These are phyloP conservation scores for Globisporangium solare DNA, from an alignment of 352 stramenopile genomes.

Conservation along the genomic window DNA sequence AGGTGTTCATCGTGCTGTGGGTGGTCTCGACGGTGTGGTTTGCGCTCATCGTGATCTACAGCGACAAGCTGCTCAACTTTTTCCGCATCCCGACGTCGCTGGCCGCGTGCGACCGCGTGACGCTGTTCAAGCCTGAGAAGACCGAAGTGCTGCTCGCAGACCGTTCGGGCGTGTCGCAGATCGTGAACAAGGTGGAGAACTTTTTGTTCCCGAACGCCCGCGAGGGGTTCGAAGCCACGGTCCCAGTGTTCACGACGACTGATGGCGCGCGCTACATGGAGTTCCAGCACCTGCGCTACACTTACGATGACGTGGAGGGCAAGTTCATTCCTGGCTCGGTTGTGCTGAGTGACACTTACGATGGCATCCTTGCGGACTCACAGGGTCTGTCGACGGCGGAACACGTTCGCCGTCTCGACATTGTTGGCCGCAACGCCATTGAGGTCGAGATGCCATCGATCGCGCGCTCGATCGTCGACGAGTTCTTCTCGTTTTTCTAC, in stretches of 20 bases:
- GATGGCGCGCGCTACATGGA: conserved; percentile 42
- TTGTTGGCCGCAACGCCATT: conserved; percentile 59
- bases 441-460: conserved; percentile 59
- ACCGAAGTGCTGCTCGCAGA: conserved; percentile 56
- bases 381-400: conserved; percentile 41
- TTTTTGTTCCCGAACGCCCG: conserved; percentile 34
- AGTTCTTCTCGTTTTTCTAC: conserved; percentile 74
- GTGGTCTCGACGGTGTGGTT: conserved; percentile 51
- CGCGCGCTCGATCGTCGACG: conserved; percentile 43
- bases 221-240: conserved; percentile 48
- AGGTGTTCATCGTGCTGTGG: conserved; percentile 62
- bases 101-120: conserved; percentile 40
- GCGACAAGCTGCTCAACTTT: conserved; percentile 50
- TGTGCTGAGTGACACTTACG: conserved; percentile 38
- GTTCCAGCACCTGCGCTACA: conserved; percentile 66
- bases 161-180: conserved; percentile 45
- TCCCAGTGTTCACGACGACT: conserved; percentile 30
- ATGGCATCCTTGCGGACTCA: conserved; percentile 39
- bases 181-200: conserved; percentile 47
- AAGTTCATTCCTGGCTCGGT: conserved; percentile 51
- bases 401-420: conserved; percentile 30
- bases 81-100: conserved; percentile 44
- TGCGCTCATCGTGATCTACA: conserved; percentile 35
- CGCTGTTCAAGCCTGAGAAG: conserved; percentile 54
- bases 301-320: conserved; percentile 36